These are phyloP conservation scores for Cytospora mali DNA, from an alignment of 2,329 filamentous ascomycete genomes.

Conservation along the genomic window DNA sequence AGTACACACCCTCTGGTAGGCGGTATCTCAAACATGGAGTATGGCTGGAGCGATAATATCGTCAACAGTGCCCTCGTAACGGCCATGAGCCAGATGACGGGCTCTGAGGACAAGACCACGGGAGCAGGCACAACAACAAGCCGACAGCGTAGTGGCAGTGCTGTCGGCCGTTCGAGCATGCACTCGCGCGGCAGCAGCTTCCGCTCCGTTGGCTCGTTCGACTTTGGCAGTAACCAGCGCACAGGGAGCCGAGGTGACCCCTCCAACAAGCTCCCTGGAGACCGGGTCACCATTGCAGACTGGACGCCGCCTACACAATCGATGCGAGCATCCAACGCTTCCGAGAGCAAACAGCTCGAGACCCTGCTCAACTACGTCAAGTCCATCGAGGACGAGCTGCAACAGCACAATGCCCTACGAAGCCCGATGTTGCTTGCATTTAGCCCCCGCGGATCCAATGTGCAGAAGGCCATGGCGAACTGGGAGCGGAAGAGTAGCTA, in stretches of 20 bases:
- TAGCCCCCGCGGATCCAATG: constrained; percentile 80
- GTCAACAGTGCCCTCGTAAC: constrained; percentile 63
- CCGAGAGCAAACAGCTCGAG: constrained; percentile 79
- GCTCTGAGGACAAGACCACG: constrained; percentile 47
- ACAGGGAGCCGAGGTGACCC: constrained; percentile 44
- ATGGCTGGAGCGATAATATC: constrained; percentile 89
- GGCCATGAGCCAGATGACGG: constrained; percentile 52
- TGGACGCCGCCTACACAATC: constrained; percentile 90
- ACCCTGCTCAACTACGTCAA: constrained; percentile 78
- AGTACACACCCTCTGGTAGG: constrained; percentile 92
- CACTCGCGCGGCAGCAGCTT: constrained; percentile 52
- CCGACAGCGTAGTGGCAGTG: constrained; percentile 52
- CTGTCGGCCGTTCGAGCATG: constrained; percentile 48
- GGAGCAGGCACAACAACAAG: constrained; percentile 38
- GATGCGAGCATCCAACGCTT: constrained; percentile 78
- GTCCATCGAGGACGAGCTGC: constrained; percentile 82
- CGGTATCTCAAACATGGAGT: constrained; percentile 95
- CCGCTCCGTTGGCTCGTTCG: constrained; percentile 59
- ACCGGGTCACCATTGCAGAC: constrained; percentile 80
- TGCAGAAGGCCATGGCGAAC: constrained; percentile 84
- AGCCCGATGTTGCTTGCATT: constrained; percentile 88
- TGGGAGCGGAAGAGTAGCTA: constrained; percentile 97
- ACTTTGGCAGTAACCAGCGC: constrained; percentile 61
- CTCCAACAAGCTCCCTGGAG: constrained; percentile 70
- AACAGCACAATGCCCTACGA: constrained; percentile 85